These are phyloP conservation scores for Pascua guehoae DNA, from an alignment of 1,284 basidiomycete genomes.

Conservation along the genomic window DNA sequence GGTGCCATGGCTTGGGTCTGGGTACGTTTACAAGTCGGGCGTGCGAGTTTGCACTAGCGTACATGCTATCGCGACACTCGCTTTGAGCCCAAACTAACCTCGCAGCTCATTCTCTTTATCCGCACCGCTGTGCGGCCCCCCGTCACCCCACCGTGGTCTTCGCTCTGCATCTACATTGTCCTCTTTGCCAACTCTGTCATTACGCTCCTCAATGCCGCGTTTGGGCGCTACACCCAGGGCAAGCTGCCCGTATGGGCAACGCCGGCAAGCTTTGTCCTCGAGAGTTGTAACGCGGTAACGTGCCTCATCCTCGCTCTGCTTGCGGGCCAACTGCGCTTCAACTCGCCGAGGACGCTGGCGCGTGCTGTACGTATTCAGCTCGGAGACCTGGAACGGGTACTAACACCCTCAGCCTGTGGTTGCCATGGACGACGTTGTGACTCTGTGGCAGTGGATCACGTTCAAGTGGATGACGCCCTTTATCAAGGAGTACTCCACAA, in stretches of 20 bases:
- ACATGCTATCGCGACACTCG: too few relatives aligned
- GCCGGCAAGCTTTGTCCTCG: constrained; percentile 19
- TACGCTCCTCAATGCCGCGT: constrained; percentile 27
- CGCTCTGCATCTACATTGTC: constrained; percentile 28
- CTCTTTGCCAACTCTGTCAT: constrained; percentile 26
- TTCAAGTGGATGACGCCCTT: constrained; percentile 73
- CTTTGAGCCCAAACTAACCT: background rate
- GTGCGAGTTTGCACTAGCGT: too few relatives aligned
- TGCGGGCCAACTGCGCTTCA: constrained; percentile 32
- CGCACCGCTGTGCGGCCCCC: constrained; percentile 33
- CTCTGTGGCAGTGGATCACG: constrained; percentile 71
- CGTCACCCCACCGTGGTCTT: constrained; percentile 38
- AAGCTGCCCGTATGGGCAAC: constrained; percentile 34
- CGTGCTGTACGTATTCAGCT: constrained; percentile 23
- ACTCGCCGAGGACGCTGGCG: constrained; percentile 30
- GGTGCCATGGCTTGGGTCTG: constrained; percentile 40
- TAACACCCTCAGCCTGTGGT: constrained; percentile 1
- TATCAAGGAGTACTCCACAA: constrained; percentile 58
- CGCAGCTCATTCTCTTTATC: constrained; percentile 8
- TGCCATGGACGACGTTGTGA: constrained; percentile 62
- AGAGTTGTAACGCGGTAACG: constrained; percentile 24
- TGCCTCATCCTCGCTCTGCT: constrained; percentile 24
- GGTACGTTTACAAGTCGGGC: constrained; percentile 25
- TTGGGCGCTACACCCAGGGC: constrained; percentile 23
- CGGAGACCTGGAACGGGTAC: background rate